Percentiles rank a stretch among this genome's conserved stretches.
phyloP scores from a whole-genome alignment of 192 early-diverging fungal species.

The Cladochytrium replicatum region DNA sequence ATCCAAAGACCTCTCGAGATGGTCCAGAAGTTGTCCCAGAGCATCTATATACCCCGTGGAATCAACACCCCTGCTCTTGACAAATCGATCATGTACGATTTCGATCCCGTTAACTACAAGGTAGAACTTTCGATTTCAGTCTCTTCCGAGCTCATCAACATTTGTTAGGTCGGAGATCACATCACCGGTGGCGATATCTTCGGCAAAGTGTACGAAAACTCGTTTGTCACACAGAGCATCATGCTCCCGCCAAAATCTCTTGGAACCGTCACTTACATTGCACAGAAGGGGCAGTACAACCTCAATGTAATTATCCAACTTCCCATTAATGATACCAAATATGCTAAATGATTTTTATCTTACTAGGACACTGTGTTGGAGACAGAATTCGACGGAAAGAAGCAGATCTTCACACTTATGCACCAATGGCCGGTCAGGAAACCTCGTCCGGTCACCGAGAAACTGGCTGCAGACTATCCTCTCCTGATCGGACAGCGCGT shows the following conservation, averaged over 20 bases:
- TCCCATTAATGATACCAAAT: background rate
- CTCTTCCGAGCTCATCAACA: background rate
- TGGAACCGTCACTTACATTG: conserved; percentile 95
- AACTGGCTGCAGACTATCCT: conserved; percentile 90
- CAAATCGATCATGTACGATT: conserved; percentile 85
- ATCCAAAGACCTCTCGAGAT: conserved; percentile 97
- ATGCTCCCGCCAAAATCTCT: conserved; percentile 88
- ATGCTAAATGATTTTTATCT: background rate
- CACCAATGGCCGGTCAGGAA: conserved; percentile 97
- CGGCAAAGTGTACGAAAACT: conserved; percentile 92
- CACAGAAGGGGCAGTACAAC: conserved; percentile 84
- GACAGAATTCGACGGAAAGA: conserved; percentile 96
- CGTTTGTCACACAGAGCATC: conserved; percentile 85
- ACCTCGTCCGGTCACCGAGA: conserved; percentile 89
- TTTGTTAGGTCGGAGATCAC: conserved; percentile 76
- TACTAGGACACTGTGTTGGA: conserved; percentile 76
- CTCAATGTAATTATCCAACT: conserved; percentile 39
- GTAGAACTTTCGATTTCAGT: conserved; percentile 24
- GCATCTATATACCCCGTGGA: conserved; percentile 98
- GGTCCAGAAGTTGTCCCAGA: conserved; percentile 85
- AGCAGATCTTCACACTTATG: conserved; percentile 86
- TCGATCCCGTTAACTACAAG: conserved; percentile 84
- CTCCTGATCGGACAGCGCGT: conserved; percentile 98
- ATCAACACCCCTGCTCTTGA: conserved; percentile 96
- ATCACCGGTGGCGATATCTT: conserved; percentile 97